Evolutionary conservation across 345 rosid species (phyloP), one percentile per base, ranked within the genome.

Genomic region (Eucalyptus marginata): DNA sequence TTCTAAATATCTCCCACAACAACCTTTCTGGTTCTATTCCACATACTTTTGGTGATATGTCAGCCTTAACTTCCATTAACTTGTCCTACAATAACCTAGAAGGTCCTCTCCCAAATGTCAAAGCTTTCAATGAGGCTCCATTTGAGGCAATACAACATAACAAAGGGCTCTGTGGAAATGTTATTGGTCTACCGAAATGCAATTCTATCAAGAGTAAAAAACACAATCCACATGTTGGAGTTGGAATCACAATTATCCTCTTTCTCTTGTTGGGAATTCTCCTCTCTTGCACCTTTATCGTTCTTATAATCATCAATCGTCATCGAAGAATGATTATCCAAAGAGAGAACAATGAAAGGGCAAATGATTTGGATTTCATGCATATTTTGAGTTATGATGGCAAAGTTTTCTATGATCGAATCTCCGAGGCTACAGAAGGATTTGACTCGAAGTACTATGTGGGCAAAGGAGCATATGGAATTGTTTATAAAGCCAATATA

Each of bases 141-240:
- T 64, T 64, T 64, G 76, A 64, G 36, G 76, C 76, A n/a, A 7
- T 64, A 16, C 76, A 64, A 1, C 10, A n/a, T n/a, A 64, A 64
- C 76, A 64, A 64, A 64, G 36, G 76, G 18, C 20, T 64, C 0
- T 64, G 36, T n/a, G 36, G 76, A 64, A 64, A 64, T 64, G 20
- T 64, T n/a, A 14, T 14, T 2, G 76, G 76, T n/a, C n/a, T 64
- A 29, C 20, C 10, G 36, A 64, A 64, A 29, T 64, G 76, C 36
- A 64, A 64, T 29, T 64, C 76, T 8, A 64, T 31, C 5, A 29
- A 7, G 20, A 64, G 36, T 2, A 64, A 64, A 36, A 64, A n/a
- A 64, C 20, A 0, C 0, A n/a, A 64, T 64, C 18, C 16, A 29
- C 8, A 0, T 14, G 10, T n/a, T 64, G 76, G 10, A 64, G 76